Evolutionary conservation across 345 rosid genomes (phyloP).

Genomic region (Melaleuca alternifolia): DNA sequence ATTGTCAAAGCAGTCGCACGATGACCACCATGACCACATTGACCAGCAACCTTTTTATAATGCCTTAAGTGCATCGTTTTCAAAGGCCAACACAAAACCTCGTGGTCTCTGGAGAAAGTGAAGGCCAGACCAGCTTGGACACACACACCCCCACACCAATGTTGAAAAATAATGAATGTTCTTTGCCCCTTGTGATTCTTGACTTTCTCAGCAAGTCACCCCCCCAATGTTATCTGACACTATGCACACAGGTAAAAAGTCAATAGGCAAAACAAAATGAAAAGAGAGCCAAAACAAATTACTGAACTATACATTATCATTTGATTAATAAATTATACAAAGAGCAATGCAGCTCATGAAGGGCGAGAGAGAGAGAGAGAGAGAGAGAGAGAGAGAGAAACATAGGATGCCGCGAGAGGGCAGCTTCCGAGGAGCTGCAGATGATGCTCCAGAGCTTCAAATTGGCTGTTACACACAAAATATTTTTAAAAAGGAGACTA

Average conservation of each 20-base stretch:
- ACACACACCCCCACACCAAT: background rate
- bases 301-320: background rate
- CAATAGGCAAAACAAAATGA: background rate
- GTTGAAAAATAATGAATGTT: background rate
- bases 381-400: background rate
- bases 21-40: background rate
- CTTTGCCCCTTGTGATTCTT: background rate
- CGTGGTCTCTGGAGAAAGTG: background rate
- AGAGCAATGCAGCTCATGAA: background rate
- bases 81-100: background rate
- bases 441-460: background rate
- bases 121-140: background rate
- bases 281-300: background rate
- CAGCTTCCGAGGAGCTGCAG: background rate
- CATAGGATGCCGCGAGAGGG: background rate
- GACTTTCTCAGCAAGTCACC: conserved; percentile 15
- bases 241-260: background rate
- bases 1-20: background rate
- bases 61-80: background rate
- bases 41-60: background rate
- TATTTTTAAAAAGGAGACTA: background rate
- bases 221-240: background rate
- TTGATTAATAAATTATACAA: background rate
- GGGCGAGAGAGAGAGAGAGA: background rate
- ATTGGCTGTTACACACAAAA: background rate